A percentile compares a stretch with the other conserved stretches of the same genome.
phyloP scores from a whole-genome alignment of 106 monocot species.

The Allium fistulosum region DNA sequence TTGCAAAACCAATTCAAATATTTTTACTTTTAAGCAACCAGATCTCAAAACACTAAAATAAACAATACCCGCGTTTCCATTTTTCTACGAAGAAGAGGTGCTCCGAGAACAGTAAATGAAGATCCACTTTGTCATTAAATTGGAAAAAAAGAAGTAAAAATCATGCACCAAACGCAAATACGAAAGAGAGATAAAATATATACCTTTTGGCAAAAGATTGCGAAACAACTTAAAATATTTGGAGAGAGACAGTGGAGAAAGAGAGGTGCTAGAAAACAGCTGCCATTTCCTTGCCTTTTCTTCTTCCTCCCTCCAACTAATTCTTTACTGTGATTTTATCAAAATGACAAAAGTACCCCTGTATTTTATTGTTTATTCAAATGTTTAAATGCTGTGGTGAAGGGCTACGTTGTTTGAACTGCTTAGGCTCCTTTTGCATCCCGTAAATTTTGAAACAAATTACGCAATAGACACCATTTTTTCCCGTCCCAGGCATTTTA shows the following conservation, averaged over 20 bases:
- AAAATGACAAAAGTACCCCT: constrained; percentile 7
- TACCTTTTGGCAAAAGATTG: constrained; percentile 8
- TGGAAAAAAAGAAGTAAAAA: too few relatives aligned
- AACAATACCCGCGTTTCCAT: constrained; percentile 3
- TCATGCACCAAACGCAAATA: background rate
- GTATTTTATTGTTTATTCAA: background rate
- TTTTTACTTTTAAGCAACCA: background rate
- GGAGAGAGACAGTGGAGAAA: background rate
- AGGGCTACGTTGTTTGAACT: background rate
- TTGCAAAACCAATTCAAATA: background rate
- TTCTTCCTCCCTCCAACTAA: constrained; percentile 10
- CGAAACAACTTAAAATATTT: background rate
- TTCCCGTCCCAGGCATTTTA: too few relatives aligned
- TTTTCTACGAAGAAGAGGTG: background rate
- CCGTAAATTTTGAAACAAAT: too few relatives aligned
- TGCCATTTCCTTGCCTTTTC: background rate
- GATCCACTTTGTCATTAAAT: too few relatives aligned
- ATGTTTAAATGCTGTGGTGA: background rate
- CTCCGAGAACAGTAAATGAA: too few relatives aligned
- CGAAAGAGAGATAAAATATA: background rate
- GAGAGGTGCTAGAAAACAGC: constrained; percentile 6
- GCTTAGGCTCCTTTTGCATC: too few relatives aligned
- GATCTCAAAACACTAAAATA: constrained; percentile 1
- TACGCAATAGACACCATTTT: too few relatives aligned
- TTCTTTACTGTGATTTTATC: background rate